Percentiles rank a stretch among this genome's conserved stretches.
Evolutionary conservation across 2,329 filamentous ascomycete genomes (phyloP).

Genomic region (Phoma herbarum): DNA sequence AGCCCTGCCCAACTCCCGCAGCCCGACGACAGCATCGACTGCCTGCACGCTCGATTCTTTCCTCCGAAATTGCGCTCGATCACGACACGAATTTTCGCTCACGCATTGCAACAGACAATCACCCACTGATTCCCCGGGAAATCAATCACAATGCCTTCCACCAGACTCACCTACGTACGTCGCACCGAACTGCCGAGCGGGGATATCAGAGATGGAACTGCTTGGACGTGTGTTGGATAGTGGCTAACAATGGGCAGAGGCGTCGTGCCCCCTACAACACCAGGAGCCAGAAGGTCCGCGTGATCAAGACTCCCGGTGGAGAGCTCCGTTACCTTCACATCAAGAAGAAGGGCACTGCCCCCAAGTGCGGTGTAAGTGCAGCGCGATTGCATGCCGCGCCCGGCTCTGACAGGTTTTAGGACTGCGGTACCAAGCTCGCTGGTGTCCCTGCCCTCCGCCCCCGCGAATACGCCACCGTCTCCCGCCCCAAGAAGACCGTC

Average conservation of each 20-base stretch:
- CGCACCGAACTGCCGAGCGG: constrained; percentile 28
- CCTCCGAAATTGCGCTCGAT: constrained; percentile 13
- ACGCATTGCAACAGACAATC: constrained; percentile 40
- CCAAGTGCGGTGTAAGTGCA: constrained; percentile 75
- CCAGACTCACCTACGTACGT: constrained; percentile 66
- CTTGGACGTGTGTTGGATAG: constrained; percentile 16
- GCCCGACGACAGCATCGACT: constrained; percentile 15
- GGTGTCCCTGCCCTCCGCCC: constrained; percentile 98
- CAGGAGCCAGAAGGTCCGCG: constrained; percentile 92
- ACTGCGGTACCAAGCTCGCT: constrained; percentile 96
- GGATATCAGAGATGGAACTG: constrained; percentile 17
- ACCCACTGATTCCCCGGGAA: constrained; percentile 47
- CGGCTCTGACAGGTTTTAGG: constrained; percentile 64
- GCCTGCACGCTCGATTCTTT: constrained; percentile 11
- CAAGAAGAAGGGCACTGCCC: constrained; percentile 98
- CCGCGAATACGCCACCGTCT: constrained; percentile 96
- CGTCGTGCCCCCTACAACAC: constrained; percentile 86
- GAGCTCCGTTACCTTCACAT: constrained; percentile 96
- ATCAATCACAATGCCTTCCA: constrained; percentile 61
- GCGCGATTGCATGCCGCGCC: constrained; percentile 2
- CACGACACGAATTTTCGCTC: constrained; percentile 32
- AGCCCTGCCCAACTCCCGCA: constrained; percentile 25
- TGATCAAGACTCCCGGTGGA: constrained; percentile 82
- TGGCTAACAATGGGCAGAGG: constrained; percentile 57
- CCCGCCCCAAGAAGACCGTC: constrained; percentile 99